Percentiles rank a stretch among this genome's conserved stretches.
These are phyloP conservation scores for Camellia granthamiana DNA, from an alignment of 148 eudicot species.

Conservation along the genomic window DNA sequence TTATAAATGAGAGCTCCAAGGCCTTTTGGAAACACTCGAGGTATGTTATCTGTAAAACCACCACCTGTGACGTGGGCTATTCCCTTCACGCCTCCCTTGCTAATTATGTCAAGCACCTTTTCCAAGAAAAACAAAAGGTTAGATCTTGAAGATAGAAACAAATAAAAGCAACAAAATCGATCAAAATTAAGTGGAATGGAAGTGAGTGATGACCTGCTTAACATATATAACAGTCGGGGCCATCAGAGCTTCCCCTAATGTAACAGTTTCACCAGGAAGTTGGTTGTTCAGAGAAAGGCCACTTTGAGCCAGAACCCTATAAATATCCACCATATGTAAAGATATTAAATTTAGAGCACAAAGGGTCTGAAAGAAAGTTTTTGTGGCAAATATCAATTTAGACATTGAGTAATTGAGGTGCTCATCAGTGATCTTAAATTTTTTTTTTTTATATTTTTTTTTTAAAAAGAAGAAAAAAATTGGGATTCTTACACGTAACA, in stretches of 20 bases:
- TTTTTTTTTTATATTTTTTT: too few species aligned
- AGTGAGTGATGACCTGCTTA: constrained; percentile 57
- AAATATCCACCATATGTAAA: not conserved
- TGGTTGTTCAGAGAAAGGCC: constrained; percentile 58
- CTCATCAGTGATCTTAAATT: too few species aligned
- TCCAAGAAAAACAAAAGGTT: constrained; percentile 4
- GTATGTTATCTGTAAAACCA: constrained; percentile 95
- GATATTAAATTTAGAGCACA: not conserved
- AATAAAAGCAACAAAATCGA: not conserved
- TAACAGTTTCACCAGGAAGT: constrained; percentile 58
- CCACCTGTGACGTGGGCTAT: constrained; percentile 97
- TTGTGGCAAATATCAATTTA: not conserved
- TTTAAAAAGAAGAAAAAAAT: too few species aligned
- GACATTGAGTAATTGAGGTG: not conserved
- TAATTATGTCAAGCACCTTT: constrained; percentile 82
- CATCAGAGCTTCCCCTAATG: constrained; percentile 85
- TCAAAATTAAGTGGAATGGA: not conserved
- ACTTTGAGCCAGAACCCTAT: constrained; percentile 69
- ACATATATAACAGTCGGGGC: constrained; percentile 93
- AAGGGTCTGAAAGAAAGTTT: not conserved
- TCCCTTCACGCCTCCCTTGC: constrained; percentile 91
- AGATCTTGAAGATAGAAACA: not conserved
- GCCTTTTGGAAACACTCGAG: constrained; percentile 86
- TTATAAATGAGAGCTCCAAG: constrained; percentile 71
- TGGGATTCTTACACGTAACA: too few species aligned